These are phyloP conservation scores for Suillus spraguei DNA, from an alignment of 768 basidiomycete genomes.

Conservation along the genomic window DNA sequence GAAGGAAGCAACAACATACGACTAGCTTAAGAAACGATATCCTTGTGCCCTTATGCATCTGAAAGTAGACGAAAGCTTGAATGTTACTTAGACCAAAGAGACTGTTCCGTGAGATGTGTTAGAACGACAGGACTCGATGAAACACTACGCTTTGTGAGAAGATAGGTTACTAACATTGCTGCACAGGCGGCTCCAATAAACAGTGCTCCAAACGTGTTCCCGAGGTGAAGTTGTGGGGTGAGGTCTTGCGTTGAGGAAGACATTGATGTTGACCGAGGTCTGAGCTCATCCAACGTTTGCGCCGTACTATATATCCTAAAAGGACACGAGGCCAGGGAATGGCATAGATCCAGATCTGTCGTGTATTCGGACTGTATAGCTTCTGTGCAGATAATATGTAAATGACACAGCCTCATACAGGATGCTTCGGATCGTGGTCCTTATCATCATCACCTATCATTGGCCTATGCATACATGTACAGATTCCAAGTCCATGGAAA, in stretches of 20 bases:
- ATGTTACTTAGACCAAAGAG: constrained; percentile 5
- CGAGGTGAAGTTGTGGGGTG: background rate
- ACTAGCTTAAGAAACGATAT: background rate
- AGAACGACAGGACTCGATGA: background rate
- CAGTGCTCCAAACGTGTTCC: constrained; percentile 2
- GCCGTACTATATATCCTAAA: constrained; percentile 4
- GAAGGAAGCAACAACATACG: background rate
- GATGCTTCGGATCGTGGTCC: background rate
- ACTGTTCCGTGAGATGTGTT: background rate
- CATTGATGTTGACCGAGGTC: background rate
- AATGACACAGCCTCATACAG: background rate
- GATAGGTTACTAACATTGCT: background rate
- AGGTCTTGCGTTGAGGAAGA: constrained; percentile 1
- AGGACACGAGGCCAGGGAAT: background rate
- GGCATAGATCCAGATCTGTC: background rate
- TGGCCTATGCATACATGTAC: background rate
- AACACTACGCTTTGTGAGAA: too few relatives aligned
- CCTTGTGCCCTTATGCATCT: background rate
- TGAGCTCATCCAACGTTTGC: background rate
- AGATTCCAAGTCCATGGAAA: background rate
- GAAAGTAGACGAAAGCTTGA: constrained; percentile 8
- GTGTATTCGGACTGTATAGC: background rate
- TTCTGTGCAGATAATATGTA: background rate
- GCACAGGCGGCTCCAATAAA: background rate
- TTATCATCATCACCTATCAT: background rate